Conservation (phyloP, 495 filamentous ascomycete species). For the Emericellopsis terricola region DNA sequence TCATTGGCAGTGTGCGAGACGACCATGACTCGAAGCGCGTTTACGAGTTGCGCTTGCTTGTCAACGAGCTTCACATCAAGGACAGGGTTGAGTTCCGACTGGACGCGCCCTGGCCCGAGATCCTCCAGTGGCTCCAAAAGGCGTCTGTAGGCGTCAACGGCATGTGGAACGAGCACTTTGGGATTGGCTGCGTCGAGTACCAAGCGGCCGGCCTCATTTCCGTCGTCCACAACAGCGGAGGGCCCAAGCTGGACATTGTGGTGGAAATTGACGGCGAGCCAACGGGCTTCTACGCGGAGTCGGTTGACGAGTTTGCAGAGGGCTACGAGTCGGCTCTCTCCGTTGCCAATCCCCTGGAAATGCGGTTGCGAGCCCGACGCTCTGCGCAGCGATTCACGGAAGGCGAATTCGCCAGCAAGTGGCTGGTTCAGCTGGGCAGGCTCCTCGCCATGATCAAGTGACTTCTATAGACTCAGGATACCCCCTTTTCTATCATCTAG, state of each 20-base stretch:
- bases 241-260: constrained; percentile 86
- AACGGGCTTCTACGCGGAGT: constrained; percentile 76
- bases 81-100: constrained; percentile 72
- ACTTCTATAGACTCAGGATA: not conserved
- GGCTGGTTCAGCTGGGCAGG: constrained; percentile 53
- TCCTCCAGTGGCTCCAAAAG: constrained; percentile 55
- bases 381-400: constrained; percentile 76
- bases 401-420: constrained; percentile 59
- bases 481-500: constrained; percentile 3
- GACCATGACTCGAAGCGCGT: constrained; percentile 69
- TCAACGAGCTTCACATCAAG: constrained; percentile 72
- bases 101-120: constrained; percentile 73
- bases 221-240: constrained; percentile 83
- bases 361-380: constrained; percentile 50
- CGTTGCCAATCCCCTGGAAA: constrained; percentile 43
- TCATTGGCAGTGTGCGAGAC: constrained; percentile 79
- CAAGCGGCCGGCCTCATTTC: constrained; percentile 84
- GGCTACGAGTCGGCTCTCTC: constrained; percentile 61
- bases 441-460: constrained; percentile 29
- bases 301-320: constrained; percentile 54
- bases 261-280: constrained; percentile 54
- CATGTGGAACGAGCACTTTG: constrained; percentile 99
- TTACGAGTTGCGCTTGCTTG: constrained; percentile 75
- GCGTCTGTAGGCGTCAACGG: constrained; percentile 78
- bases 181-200: constrained; percentile 96